Evolutionary conservation across 1,284 basidiomycete genomes (phyloP), one percentile per base, ranked within the genome.

Genomic region (Rhodotorula sp.): DNA sequence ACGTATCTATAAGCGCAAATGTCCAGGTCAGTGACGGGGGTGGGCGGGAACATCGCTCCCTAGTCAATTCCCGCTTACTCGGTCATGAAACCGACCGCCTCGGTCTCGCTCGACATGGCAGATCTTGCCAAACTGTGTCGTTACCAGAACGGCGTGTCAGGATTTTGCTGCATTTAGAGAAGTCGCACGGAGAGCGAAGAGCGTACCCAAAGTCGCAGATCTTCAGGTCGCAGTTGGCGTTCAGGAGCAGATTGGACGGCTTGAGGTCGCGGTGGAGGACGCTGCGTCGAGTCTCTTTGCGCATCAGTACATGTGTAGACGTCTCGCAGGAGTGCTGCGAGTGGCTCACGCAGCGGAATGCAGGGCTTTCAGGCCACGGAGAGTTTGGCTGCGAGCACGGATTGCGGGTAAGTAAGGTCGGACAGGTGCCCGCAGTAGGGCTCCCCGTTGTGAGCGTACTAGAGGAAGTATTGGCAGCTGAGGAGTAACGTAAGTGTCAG

Each of bases 211-310:
- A 68, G 58, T 70, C 68, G 73, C 83, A 76, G 65, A 94, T 92
- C 81, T 97, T 97, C 76, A 97, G 87, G 80, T 97, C 95, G 79
- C 95, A 97, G 81, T 97, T 96, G 73, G 93, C 92, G 79, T 97
- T 97, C 67, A 97, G 85, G n/a, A 97, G 87, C 14, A 97, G 85
- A 79, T 97, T 97, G 48, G 93, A 94, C 0, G 94, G 94, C 82
- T 97, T 97, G 76, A 97, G 87, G 82, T 97, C 94, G 70, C 95
- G 90, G 81, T 97, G 94, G 77, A 97, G 90, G 76, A 97, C 93
- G 10, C 65, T 73, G 63, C n/a, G 34, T 34, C 34, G 34, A 34
- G 34, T 34, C 34, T 34, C 34, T 34, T 34, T 34, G 34, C 6
- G 34, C 5, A 34, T 34, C 34, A 34, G 34, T 34, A 34, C 34